Evolutionary conservation across 129 eudicot genomes (phyloP).

Genomic region (Escallonia herrerae): DNA sequence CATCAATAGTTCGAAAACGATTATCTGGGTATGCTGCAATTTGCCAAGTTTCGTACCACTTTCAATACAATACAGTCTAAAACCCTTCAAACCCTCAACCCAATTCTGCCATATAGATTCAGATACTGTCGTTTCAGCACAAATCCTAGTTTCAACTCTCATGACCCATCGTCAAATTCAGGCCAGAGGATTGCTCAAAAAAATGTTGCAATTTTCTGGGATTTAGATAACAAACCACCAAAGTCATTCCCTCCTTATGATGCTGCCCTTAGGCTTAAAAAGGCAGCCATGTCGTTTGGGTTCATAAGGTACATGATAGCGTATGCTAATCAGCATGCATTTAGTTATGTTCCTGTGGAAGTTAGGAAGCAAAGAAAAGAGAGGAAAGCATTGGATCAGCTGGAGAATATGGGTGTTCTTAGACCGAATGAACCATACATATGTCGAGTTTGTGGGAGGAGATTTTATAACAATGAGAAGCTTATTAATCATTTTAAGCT

Average conservation of each 20-base stretch:
- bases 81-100: constrained; percentile 8
- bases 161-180: constrained; percentile 17
- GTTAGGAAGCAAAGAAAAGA: constrained; percentile 42
- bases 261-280: constrained; percentile 60
- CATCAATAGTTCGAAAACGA: neutral
- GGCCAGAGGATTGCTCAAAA: constrained; percentile 16
- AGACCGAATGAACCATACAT: constrained; percentile 45
- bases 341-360: constrained; percentile 47
- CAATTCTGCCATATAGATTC: neutral
- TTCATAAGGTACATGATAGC: constrained; percentile 58
- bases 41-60: constrained; percentile 4
- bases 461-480: constrained; percentile 48
- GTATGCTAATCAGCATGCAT: constrained; percentile 57
- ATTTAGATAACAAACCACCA: constrained; percentile 82
- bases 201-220: constrained; percentile 79
- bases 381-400: constrained; percentile 28
- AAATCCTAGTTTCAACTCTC: constrained; percentile 10
- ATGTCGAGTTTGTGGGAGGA: constrained; percentile 78
- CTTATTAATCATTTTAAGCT: constrained; percentile 69
- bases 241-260: constrained; percentile 57
- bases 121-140: constrained; percentile 20
- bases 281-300: constrained; percentile 54
- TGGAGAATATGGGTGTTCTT: constrained; percentile 51
- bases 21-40: constrained; percentile 15
- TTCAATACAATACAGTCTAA: constrained; percentile 6